phyloP scores from a whole-genome alignment of 495 filamentous ascomycete species.

The Pseudoneurospora amorphoporcata region DNA sequence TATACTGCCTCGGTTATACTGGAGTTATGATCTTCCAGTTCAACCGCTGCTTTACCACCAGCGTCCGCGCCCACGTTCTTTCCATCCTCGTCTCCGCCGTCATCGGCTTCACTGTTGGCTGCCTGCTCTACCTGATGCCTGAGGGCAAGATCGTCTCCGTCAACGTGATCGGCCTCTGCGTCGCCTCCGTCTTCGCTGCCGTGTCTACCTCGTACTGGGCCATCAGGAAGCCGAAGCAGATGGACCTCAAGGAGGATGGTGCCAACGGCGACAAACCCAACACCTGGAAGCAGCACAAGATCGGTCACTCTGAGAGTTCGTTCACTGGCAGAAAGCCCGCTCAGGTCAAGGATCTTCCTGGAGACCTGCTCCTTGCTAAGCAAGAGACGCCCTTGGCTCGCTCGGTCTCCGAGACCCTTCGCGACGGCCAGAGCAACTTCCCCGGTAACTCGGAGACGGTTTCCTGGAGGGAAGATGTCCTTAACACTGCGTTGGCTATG shows the following conservation, averaged over 20 bases:
- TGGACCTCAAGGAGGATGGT: background rate
- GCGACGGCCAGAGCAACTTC: background rate
- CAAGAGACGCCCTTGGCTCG: background rate
- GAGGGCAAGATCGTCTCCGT: conserved; percentile 2
- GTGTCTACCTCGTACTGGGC: conserved; percentile 13
- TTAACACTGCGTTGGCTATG: conserved; percentile 4
- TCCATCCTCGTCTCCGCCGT: conserved; percentile 14
- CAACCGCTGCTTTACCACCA: conserved; percentile 22
- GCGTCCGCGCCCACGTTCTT: conserved; percentile 11
- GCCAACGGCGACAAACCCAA: background rate
- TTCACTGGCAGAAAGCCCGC: background rate
- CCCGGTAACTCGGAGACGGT: background rate
- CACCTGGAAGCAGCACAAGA: background rate
- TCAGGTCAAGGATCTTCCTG: background rate
- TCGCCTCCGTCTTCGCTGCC: conserved; percentile 8
- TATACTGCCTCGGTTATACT: conserved; percentile 16
- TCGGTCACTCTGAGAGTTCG: background rate
- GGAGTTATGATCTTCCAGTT: conserved; percentile 22
- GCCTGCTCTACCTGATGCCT: conserved; percentile 7
- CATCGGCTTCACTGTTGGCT: conserved; percentile 13
- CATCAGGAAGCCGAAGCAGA: conserved; percentile 3
- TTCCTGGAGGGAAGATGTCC: background rate
- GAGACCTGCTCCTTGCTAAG: background rate
- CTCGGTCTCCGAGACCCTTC: background rate
- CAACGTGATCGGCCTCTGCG: conserved; percentile 10